Evolutionary conservation across 352 stramenopile species (phyloP).

Genomic region (Phytophthora podocarpi): DNA sequence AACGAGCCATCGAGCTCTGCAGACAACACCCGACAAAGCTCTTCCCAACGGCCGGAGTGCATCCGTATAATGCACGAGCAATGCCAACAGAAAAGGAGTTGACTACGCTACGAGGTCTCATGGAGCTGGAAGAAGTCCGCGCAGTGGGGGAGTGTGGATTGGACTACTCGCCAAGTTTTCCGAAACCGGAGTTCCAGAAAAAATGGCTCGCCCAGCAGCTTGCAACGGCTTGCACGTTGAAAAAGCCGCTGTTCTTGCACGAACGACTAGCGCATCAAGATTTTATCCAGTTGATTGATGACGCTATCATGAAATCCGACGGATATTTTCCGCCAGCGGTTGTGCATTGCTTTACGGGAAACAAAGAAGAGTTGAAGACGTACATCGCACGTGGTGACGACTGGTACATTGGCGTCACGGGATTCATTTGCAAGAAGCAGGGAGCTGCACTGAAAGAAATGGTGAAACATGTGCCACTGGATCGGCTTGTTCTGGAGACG

Average conservation of each 20-base stretch:
- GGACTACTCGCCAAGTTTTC: conserved; percentile 77
- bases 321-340: conserved; percentile 63
- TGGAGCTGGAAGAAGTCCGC: conserved; percentile 41
- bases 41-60: conserved; percentile 76
- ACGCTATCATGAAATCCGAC: conserved; percentile 38
- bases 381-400: conserved; percentile 70
- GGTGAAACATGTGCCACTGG: conserved; percentile 63
- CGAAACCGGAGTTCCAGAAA: conserved; percentile 47
- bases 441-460: conserved; percentile 60
- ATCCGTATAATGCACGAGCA: conserved; percentile 74
- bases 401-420: conserved; percentile 92
- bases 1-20: conserved; percentile 59
- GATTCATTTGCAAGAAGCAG: conserved; percentile 89
- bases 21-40: conserved; percentile 52
- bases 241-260: conserved; percentile 86
- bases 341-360: conserved; percentile 93
- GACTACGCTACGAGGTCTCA: conserved; percentile 33
- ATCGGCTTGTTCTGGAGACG: conserved; percentile 91
- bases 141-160: conserved; percentile 82
- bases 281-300: conserved; percentile 72
- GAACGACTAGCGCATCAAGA: conserved; percentile 79
- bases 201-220: conserved; percentile 74
- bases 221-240: conserved; percentile 58
- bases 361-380: conserved; percentile 61
- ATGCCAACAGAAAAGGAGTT: conserved; percentile 46